These are phyloP conservation scores for Fusarium sp. DNA, from an alignment of 2,329 filamentous ascomycete genomes.

Conservation along the genomic window DNA sequence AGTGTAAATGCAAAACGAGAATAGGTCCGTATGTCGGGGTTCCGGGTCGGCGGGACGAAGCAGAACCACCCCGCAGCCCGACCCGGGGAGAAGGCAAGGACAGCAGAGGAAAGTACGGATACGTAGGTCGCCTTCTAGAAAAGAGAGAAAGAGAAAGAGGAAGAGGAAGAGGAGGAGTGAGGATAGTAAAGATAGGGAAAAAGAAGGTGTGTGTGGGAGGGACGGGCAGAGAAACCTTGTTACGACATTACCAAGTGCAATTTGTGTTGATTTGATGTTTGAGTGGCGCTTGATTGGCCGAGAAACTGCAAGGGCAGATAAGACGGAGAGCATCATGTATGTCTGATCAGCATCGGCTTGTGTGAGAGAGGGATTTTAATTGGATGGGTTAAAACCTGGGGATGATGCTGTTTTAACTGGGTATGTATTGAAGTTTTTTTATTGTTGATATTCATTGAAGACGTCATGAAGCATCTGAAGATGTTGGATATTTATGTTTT, in stretches of 20 bases:
- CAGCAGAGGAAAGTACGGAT: not conserved
- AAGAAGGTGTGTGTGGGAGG: slow-evolving; percentile 21
- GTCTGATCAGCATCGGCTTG: slow-evolving; percentile 28
- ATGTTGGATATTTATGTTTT: not conserved
- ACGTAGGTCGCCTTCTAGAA: slow-evolving; percentile 46
- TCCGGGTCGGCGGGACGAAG: slow-evolving; percentile 45
- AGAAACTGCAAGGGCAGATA: slow-evolving; percentile 35
- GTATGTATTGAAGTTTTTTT: slow-evolving; percentile 18
- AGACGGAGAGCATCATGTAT: slow-evolving; percentile 37
- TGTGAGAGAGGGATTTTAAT: slow-evolving; percentile 30
- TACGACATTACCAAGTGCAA: slow-evolving; percentile 43
- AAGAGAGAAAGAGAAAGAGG: not conserved
- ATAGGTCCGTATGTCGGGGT: slow-evolving; percentile 46
- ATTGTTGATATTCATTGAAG: slow-evolving; percentile 1
- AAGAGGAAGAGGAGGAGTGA: slow-evolving; percentile 34
- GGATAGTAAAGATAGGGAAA: slow-evolving; percentile 32
- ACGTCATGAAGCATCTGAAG: slow-evolving; percentile 7
- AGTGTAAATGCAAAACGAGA: slow-evolving; percentile 9
- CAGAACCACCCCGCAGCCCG: slow-evolving; percentile 36
- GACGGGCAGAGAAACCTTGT: slow-evolving; percentile 7
- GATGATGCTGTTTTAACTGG: slow-evolving; percentile 25
- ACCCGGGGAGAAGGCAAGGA: slow-evolving; percentile 31
- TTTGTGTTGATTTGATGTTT: slow-evolving; percentile 40
- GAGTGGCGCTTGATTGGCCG: slow-evolving; percentile 38
- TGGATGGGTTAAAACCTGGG: slow-evolving; percentile 38